Conservation (phyloP, 352 stramenopile genomes). For the Phytophthora pluvialis region DNA sequence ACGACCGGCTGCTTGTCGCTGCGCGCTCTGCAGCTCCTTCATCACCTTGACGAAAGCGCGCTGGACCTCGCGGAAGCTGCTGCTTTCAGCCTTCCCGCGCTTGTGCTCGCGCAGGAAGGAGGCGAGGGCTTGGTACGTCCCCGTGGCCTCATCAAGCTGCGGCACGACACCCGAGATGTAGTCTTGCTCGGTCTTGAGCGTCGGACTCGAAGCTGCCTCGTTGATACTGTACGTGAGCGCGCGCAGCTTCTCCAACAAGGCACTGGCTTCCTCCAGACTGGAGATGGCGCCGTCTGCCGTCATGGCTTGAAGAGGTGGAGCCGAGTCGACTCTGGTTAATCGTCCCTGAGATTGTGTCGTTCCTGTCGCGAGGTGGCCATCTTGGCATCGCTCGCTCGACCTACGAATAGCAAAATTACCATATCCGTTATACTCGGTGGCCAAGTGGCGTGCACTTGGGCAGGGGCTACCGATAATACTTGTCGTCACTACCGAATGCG, state of each 20-base stretch:
- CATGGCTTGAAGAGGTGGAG: conserved; percentile 5
- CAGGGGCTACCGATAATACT: too few relatives aligned
- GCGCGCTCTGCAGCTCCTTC: conserved; percentile 72
- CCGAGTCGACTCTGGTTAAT: neutral
- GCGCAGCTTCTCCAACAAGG: conserved; percentile 42
- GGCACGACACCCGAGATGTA: conserved; percentile 55
- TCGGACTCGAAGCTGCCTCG: conserved; percentile 39
- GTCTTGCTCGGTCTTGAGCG: conserved; percentile 60
- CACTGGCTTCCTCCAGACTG: conserved; percentile 53
- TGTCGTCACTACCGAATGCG: too few relatives aligned
- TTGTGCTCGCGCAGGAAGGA: conserved; percentile 70
- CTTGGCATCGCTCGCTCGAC: neutral
- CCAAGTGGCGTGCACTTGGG: too few relatives aligned
- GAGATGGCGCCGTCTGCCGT: conserved; percentile 31
- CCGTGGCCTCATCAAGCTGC: conserved; percentile 60
- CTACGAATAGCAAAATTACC: neutral
- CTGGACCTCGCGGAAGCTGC: conserved; percentile 59
- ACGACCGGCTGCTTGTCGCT: conserved; percentile 55
- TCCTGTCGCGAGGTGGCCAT: neutral
- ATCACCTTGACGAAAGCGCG: conserved; percentile 68
- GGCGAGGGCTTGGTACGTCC: conserved; percentile 68
- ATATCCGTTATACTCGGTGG: too few relatives aligned
- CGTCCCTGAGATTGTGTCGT: conserved; percentile 2
- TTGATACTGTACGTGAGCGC: conserved; percentile 48
- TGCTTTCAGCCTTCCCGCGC: conserved; percentile 52